A percentile compares a stretch with the other conserved stretches of the same genome.
phyloP scores from a whole-genome alignment of 176 grass and related monocot genomes.

The Juncus effusus region DNA sequence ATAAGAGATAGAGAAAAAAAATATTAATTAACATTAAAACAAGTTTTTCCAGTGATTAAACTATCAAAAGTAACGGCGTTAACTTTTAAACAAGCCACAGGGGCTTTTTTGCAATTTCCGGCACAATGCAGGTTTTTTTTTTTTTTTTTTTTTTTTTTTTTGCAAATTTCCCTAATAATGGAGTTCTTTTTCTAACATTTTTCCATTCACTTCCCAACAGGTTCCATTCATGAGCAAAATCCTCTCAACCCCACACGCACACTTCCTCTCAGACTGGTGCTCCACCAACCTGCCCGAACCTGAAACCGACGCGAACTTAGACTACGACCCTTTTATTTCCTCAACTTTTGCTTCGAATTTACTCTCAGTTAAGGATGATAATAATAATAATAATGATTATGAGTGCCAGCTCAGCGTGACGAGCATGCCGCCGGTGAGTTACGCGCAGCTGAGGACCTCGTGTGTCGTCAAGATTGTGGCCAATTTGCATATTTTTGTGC shows the following conservation, averaged over 20 bases:
- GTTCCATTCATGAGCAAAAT: conserved; percentile 90
- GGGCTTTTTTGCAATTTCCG: no score
- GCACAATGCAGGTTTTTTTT: no score
- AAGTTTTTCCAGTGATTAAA: no score
- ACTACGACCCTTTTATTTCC: conserved; percentile 79
- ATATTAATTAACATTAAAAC: no score
- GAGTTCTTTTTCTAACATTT: no score
- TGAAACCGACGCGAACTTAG: conserved; percentile 86
- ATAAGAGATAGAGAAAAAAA: no score
- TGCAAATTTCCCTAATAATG: neutral
- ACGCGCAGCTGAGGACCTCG: conserved; percentile 90
- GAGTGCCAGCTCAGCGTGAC: conserved; percentile 46
- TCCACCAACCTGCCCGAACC: conserved; percentile 59
- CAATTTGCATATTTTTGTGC: conserved; percentile 89
- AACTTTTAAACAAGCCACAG: no score
- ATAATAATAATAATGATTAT: conserved; percentile 26
- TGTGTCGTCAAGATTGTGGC: conserved; percentile 96
- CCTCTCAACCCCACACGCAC: conserved; percentile 66
- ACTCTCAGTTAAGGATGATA: conserved; percentile 12
- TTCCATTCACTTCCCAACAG: conserved; percentile 13
- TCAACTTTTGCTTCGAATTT: conserved; percentile 50
- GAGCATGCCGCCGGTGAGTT: conserved; percentile 51
- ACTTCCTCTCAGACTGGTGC: conserved; percentile 82
- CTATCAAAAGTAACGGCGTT: no score
- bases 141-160: conserved; percentile 19